These are phyloP conservation scores for Lobosporangium transversale DNA, from an alignment of 192 early-diverging fungal genomes.

Conservation along the genomic window DNA sequence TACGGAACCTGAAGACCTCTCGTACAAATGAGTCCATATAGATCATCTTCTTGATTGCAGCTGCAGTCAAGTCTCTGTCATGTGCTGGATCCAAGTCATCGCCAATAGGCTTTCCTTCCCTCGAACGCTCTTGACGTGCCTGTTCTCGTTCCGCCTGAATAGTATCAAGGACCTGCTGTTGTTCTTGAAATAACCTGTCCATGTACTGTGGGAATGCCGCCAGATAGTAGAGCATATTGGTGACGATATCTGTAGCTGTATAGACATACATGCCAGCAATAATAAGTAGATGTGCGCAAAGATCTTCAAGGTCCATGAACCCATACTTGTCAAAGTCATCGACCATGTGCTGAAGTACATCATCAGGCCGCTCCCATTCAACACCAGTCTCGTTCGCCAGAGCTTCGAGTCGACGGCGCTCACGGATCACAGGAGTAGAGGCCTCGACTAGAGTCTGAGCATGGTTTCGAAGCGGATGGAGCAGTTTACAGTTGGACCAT, in stretches of 20 bases:
- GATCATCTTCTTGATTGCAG: constrained; percentile 38
- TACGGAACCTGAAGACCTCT: constrained; percentile 37
- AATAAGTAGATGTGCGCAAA: constrained; percentile 23
- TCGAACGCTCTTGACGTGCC: not conserved
- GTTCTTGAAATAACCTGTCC: constrained; percentile 31
- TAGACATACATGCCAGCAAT: constrained; percentile 40
- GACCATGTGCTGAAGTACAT: constrained; percentile 39
- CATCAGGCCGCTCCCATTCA: constrained; percentile 20
- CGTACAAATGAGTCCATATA: constrained; percentile 49
- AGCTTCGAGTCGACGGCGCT: constrained; percentile 7
- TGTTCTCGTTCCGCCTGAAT: constrained; percentile 10
- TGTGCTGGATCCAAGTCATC: constrained; percentile 2
- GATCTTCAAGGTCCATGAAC: constrained; percentile 14
- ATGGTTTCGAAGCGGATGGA: constrained; percentile 15
- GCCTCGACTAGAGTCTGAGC: constrained; percentile 1
- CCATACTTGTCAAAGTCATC: constrained; percentile 25
- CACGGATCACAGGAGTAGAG: constrained; percentile 4
- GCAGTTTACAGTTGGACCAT: not conserved
- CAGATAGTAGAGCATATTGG: constrained; percentile 26
- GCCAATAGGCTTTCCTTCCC: not conserved
- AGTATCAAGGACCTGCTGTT: constrained; percentile 20
- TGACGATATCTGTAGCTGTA: constrained; percentile 31
- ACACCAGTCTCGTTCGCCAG: not conserved
- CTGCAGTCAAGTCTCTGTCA: constrained; percentile 13
- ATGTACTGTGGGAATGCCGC: constrained; percentile 23